Evolutionary conservation across 176 grass and related monocot genomes (phyloP), one percentile per base, ranked within the genome.

Genomic region (Hsuehochloa calcarea): DNA sequence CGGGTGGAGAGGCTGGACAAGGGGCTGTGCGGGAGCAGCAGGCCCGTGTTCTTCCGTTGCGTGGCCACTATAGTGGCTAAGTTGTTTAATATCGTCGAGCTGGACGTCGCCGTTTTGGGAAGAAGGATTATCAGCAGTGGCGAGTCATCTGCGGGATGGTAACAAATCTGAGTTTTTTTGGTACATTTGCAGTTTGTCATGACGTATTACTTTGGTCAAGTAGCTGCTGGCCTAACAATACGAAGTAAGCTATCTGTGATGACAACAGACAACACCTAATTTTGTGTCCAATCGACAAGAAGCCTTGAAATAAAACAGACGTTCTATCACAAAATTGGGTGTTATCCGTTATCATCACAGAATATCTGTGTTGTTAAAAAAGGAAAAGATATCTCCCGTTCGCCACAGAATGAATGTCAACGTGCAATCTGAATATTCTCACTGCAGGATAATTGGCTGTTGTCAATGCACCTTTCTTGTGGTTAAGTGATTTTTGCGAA

Each of bases 61-160:
- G 93, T 98, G 10, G 93, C 93, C 7, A 98, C 96, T 22, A 64
- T 98, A 0, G 93, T 98, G 12, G 82, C 93, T 41, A 98, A 98
- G 83, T 41, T 98, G 6, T 92, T 98, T 64, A 92, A 95, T 31
- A 87, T 95, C 55, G 81, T 98, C 1, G 96, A 98, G 58, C 96
- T 93, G 1, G 96, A 95, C 65, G 37, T 92, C 17, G 93, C 91
- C 4, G 47, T 98, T 98, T 98, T 19, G 96, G 91, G 72, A 98
- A 98, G 77, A 98, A 98, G 71, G 96, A 98, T 73, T 98, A 98
- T 65, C 96, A 98, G 68, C 93, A 98, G 46, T 98, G 96, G 96
- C 86, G 93, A 13, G 17, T 98, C 60, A 89, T 95, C 60, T 92
- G 83, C 70, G 73, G 89, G 14, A 95, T 98, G 93, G 96, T 98